phyloP scores from a whole-genome alignment of 148 eudicot genomes.

The Camellia lanceoleosa region DNA sequence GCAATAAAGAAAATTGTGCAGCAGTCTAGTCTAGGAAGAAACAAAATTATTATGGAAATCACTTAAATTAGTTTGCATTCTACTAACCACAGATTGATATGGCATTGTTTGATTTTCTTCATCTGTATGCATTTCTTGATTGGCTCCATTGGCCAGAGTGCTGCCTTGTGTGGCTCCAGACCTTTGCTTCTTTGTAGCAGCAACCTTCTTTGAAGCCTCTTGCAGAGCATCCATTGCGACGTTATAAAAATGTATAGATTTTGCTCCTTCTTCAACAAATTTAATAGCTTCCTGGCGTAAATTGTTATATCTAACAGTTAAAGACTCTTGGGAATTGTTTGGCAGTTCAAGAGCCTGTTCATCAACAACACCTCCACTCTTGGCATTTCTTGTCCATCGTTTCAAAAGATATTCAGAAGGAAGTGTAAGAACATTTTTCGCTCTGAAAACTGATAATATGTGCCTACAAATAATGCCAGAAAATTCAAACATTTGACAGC shows the following conservation, averaged over 20 bases:
- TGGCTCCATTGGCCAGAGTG: constrained; percentile 26
- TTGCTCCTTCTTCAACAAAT: constrained; percentile 49
- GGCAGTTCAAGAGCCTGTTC: constrained; percentile 19
- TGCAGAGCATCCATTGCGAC: constrained; percentile 38
- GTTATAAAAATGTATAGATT: constrained; percentile 35
- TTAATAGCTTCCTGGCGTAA: constrained; percentile 30
- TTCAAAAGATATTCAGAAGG: constrained; percentile 28
- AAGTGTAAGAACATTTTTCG: constrained; percentile 33
- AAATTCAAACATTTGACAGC: constrained; percentile 33
- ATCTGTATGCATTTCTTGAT: constrained; percentile 11
- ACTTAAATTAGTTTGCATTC: not conserved
- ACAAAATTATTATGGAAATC: not conserved
- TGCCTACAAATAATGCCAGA: constrained; percentile 32
- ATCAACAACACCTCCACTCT: constrained; percentile 16
- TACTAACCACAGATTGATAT: constrained; percentile 31
- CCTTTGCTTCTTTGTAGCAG: constrained; percentile 32
- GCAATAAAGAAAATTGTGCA: not conserved
- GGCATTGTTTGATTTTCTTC: constrained; percentile 21
- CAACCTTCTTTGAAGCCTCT: constrained; percentile 46
- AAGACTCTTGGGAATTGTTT: constrained; percentile 18
- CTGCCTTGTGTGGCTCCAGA: constrained; percentile 10
- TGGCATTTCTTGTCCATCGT: constrained; percentile 35
- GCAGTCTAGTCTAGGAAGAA: not conserved
- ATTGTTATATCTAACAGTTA: constrained; percentile 21
- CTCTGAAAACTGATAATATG: constrained; percentile 27